These are phyloP conservation scores for Stevia rebaudiana DNA, from an alignment of 140 eudicot genomes.

Conservation along the genomic window DNA sequence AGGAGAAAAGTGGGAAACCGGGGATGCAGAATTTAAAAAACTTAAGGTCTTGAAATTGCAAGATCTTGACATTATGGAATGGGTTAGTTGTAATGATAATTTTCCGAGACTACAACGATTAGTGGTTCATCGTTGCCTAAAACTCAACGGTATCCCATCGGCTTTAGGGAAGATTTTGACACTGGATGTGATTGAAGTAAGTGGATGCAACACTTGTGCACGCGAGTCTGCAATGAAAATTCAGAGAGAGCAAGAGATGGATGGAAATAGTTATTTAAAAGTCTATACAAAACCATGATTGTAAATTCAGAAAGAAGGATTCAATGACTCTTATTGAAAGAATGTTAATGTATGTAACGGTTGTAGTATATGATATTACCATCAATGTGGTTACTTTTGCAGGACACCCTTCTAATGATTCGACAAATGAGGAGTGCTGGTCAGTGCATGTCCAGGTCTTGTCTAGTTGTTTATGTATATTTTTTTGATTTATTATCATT, in stretches of 20 bases:
- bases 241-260: constrained; percentile 18
- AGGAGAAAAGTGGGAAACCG: constrained; percentile 29
- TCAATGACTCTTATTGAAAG: too few relatives aligned
- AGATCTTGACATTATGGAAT: constrained; percentile 1
- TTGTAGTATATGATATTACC: too few relatives aligned
- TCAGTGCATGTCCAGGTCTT: too few relatives aligned
- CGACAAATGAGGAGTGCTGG: too few relatives aligned
- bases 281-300: background rate
- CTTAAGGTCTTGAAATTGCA: constrained; percentile 32
- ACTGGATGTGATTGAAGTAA: constrained; percentile 26
- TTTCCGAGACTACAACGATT: too few relatives aligned
- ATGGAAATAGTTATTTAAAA: constrained; percentile 9
- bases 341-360: too few relatives aligned
- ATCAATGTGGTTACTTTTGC: too few relatives aligned
- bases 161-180: constrained; percentile 20
- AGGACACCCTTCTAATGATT: too few relatives aligned
- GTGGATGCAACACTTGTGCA: constrained; percentile 8
- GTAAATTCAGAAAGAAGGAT: too few relatives aligned
- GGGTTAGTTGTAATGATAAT: constrained; percentile 13
- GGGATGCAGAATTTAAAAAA: constrained; percentile 9
- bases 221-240: background rate
- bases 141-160: constrained; percentile 7
- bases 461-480: too few relatives aligned
- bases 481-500: too few relatives aligned
- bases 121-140: constrained; percentile 20